Conservation (phyloP, 1,284 basidiomycete species). For the Ganoderma meredithae region DNA sequence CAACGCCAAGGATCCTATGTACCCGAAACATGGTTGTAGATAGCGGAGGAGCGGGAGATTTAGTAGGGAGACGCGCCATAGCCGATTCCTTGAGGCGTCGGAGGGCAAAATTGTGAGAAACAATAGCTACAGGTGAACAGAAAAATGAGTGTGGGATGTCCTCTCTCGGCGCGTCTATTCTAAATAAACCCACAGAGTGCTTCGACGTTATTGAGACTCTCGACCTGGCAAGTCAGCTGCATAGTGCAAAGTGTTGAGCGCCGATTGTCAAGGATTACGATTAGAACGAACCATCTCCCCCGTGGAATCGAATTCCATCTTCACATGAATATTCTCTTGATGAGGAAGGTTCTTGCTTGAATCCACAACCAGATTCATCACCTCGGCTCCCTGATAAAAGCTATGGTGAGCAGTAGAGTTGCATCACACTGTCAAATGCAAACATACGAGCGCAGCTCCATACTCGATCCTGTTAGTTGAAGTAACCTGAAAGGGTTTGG, state of each 20-base stretch:
- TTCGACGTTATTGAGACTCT: neutral
- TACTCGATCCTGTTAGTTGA: neutral
- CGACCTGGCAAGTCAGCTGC: neutral
- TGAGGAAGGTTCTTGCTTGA: conserved; percentile 31
- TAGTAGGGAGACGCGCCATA: neutral
- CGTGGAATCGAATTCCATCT: conserved; percentile 13
- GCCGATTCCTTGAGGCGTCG: neutral
- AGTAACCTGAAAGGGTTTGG: neutral
- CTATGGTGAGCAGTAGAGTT: neutral
- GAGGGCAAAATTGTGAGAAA: neutral
- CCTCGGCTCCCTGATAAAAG: conserved; percentile 29
- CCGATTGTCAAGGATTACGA: neutral
- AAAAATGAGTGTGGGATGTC: neutral
- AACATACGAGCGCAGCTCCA: neutral
- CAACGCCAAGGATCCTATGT: neutral
- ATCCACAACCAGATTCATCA: conserved; percentile 43
- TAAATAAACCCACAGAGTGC: neutral
- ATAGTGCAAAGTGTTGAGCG: neutral
- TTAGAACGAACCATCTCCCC: neutral
- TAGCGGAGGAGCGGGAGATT: neutral
- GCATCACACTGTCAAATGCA: neutral
- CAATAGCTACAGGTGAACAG: neutral
- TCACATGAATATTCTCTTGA: conserved; percentile 30
- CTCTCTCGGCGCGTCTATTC: neutral
- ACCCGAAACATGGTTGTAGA: neutral